phyloP scores from a whole-genome alignment of 495 filamentous ascomycete species.

The Lasiosphaeris hirsuta region DNA sequence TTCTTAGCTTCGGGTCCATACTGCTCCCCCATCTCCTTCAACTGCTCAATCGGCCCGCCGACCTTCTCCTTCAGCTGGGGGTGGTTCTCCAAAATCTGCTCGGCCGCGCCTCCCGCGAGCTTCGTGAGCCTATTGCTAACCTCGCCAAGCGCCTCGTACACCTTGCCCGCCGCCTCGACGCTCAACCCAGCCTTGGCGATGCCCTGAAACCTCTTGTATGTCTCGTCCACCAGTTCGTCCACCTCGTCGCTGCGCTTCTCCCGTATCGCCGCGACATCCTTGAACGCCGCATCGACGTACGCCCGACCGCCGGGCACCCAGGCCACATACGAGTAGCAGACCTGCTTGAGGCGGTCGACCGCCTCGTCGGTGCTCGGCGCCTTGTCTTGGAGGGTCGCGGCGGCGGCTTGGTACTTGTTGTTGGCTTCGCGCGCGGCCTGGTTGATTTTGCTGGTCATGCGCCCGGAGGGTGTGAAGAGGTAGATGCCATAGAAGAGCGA shows the following conservation, averaged over 20 bases:
- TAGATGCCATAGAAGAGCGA: conserved; percentile 50
- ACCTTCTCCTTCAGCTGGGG: conserved; percentile 64
- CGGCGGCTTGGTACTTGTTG: conserved; percentile 49
- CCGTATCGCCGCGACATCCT: conserved; percentile 58
- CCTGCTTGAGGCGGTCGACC: conserved; percentile 52
- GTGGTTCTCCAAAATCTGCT: conserved; percentile 61
- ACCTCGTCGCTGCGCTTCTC: conserved; percentile 60
- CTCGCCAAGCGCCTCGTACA: conserved; percentile 53
- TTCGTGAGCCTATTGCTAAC: conserved; percentile 47
- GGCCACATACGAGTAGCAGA: conserved; percentile 57
- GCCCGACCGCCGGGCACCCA: conserved; percentile 63
- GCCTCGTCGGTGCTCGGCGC: conserved; percentile 59
- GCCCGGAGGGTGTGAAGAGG: conserved; percentile 55
- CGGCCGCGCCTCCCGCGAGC: conserved; percentile 52
- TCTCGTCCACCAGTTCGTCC: conserved; percentile 55
- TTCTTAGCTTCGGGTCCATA: conserved; percentile 68
- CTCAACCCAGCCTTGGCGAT: conserved; percentile 49
- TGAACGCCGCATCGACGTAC: conserved; percentile 59
- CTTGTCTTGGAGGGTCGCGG: conserved; percentile 48
- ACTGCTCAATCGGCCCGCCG: conserved; percentile 56
- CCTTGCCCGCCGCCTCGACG: conserved; percentile 48
- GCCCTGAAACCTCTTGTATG: conserved; percentile 56
- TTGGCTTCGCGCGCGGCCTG: conserved; percentile 49
- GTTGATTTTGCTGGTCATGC: conserved; percentile 37
- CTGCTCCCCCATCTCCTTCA: conserved; percentile 60